Percentiles rank a stretch among this genome's conserved stretches.
phyloP scores from a whole-genome alignment of 2,329 filamentous ascomycete genomes.

The Tolypocladium endophyticum region DNA sequence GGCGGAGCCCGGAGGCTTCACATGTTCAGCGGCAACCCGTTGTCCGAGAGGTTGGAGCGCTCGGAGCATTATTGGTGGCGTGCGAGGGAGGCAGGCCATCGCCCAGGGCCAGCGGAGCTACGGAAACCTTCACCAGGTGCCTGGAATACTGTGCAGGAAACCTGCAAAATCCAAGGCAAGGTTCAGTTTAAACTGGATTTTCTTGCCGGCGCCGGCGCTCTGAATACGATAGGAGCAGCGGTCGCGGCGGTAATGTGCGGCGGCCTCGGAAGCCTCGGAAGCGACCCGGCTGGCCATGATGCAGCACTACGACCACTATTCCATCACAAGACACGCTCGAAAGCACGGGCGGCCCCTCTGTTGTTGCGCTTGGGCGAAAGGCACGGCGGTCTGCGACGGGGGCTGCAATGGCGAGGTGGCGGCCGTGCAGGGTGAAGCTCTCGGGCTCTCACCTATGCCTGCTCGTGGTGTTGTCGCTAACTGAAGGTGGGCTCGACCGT shows the following conservation, averaged over 20 bases:
- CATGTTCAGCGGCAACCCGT: not conserved
- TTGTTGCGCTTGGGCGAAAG: not conserved
- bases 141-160: not conserved
- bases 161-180: not conserved
- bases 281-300: not conserved
- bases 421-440: not conserved
- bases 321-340: not conserved
- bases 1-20: not conserved
- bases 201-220: not conserved
- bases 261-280: not conserved
- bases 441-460: not conserved
- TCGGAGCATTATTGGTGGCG: too few species aligned
- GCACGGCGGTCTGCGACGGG: not conserved
- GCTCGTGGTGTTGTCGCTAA: not conserved
- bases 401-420: not conserved
- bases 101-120: not conserved
- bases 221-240: not conserved
- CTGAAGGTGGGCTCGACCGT: not conserved
- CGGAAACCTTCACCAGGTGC: not conserved
- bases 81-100: too few species aligned
- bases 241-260: not conserved
- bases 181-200: not conserved
- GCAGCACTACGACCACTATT: not conserved
- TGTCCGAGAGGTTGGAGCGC: too few species aligned
- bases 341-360: not conserved